Conservation (phyloP, 345 rosid species). For the Rhodomyrtus tomentosa region DNA sequence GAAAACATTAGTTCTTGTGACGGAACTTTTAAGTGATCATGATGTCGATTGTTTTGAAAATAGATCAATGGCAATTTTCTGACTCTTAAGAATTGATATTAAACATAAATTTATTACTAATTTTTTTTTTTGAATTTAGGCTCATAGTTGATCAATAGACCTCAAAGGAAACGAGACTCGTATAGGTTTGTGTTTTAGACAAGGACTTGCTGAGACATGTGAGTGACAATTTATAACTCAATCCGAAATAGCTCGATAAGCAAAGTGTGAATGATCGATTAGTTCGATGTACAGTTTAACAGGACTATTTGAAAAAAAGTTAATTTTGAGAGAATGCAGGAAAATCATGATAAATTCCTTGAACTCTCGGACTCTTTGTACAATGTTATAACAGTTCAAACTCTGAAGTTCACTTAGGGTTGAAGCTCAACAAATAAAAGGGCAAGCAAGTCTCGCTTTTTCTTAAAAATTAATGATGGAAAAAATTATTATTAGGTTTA, state of each 20-base stretch:
- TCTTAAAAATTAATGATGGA: neutral
- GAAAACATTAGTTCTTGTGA: accelerated
- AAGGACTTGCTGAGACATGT: neutral
- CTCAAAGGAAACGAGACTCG: neutral
- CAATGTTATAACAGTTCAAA: neutral
- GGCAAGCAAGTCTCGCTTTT: neutral
- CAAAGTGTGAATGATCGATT: neutral
- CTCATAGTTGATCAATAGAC: neutral
- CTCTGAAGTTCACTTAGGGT: neutral
- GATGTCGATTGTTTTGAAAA: neutral
- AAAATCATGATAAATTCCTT: neutral
- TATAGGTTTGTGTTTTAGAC: neutral
- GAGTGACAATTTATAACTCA: neutral
- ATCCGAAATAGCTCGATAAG: neutral
- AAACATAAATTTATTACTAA: neutral
- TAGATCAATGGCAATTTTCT: neutral
- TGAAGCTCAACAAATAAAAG: neutral
- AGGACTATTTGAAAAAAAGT: neutral
- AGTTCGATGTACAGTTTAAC: neutral
- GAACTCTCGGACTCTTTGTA: too few relatives aligned
- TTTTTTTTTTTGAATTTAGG: neutral
- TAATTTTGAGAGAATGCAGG: neutral
- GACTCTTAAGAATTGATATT: neutral
- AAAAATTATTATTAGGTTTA: neutral
- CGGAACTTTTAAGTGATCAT: neutral